These are phyloP conservation scores for Adenanthera pavonina DNA, from an alignment of 306 rosid genomes.

Conservation along the genomic window DNA sequence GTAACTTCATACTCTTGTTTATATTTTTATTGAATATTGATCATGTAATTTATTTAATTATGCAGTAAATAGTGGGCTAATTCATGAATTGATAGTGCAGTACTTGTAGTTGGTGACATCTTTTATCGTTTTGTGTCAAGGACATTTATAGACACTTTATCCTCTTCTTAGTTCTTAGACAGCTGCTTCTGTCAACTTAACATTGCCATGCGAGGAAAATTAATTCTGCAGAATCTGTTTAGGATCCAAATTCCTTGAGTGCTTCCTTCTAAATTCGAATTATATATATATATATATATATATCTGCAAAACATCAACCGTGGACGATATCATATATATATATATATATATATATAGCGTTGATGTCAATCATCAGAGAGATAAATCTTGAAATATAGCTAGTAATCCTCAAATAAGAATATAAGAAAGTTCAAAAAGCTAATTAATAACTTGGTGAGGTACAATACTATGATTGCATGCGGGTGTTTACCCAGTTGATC, in stretches of 20 bases:
- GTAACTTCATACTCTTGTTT: too few species aligned
- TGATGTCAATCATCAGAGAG: neutral
- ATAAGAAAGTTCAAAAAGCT: conserved; percentile 17
- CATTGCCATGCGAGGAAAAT: neutral
- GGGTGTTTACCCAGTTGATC: conserved; percentile 14
- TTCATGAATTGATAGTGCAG: neutral
- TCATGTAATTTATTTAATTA: too few species aligned
- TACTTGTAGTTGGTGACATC: too few species aligned
- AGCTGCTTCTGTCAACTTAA: neutral
- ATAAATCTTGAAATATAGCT: neutral
- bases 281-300: neutral
- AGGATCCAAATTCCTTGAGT: neutral
- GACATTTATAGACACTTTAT: too few species aligned
- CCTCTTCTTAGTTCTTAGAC: too few species aligned
- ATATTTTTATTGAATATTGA: too few species aligned
- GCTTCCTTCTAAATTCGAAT: neutral
- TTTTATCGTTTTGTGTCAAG: too few species aligned
- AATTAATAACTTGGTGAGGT: conserved; percentile 7
- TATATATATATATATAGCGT: too few species aligned
- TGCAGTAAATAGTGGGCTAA: neutral
- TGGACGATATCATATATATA: too few species aligned
- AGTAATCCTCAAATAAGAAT: neutral
- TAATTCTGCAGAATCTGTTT: neutral
- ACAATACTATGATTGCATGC: conserved; percentile 23
- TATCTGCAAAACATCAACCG: neutral